A percentile compares a stretch with the other conserved stretches of the same genome.
phyloP scores from a whole-genome alignment of 164 flowering plant genomes.

The Santalum album region DNA sequence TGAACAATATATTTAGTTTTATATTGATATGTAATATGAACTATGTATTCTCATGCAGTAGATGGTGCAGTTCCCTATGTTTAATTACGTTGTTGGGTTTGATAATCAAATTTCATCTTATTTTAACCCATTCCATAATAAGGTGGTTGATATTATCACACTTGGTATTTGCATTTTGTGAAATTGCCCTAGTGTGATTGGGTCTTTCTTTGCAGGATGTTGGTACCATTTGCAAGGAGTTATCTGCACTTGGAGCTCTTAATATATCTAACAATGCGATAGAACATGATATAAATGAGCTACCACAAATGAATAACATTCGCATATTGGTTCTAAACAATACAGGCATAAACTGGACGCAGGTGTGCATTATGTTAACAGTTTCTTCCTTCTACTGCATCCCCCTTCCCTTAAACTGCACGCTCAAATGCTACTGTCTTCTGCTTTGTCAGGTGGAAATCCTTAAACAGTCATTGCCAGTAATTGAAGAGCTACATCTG shows the following conservation, averaged over 20 bases:
- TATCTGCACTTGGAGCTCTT: conserved; percentile 57
- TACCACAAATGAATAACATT: conserved; percentile 43
- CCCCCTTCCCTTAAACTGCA: not conserved
- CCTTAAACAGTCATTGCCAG: conserved; percentile 55
- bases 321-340: conserved; percentile 65
- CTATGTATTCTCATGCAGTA: no score
- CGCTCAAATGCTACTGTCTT: no score
- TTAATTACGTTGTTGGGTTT: no score
- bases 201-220: conserved; percentile 47
- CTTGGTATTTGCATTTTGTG: not conserved
- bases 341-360: conserved; percentile 66
- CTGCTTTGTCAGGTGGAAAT: conserved; percentile 57
- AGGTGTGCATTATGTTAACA: conserved; percentile 30
- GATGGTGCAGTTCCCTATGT: no score
- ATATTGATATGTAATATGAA: no score
- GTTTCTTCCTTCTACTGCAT: not conserved
- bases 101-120: no score
- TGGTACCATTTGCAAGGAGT: conserved; percentile 51
- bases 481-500: conserved; percentile 73
- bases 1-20: no score
- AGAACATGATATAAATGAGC: conserved; percentile 31
- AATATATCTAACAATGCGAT: conserved; percentile 57
- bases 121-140: no score
- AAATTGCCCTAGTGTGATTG: not conserved
- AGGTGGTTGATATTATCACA: no score